Conservation (phyloP, 768 basidiomycete species). For the Phanerochaete sordida region DNA sequence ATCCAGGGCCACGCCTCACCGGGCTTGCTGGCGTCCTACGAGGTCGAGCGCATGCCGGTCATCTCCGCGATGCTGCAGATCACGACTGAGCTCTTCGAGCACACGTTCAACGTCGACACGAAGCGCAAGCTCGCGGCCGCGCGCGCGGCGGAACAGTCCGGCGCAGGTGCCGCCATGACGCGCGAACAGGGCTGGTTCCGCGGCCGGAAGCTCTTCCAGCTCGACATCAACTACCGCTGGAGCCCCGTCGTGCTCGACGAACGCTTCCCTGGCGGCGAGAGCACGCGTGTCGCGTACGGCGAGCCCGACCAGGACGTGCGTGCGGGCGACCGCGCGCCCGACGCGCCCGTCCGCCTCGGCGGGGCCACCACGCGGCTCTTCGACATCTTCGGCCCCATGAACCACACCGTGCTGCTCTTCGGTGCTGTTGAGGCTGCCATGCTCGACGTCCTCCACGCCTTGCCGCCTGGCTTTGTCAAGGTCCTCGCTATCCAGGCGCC, state of each 20-base stretch:
- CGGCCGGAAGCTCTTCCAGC: constrained; percentile 28
- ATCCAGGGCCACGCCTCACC: constrained; percentile 22
- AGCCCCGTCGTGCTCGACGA: constrained; percentile 44
- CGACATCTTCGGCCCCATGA: not conserved
- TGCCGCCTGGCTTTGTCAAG: not conserved
- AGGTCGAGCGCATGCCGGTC: constrained; percentile 28
- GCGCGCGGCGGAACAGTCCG: not conserved
- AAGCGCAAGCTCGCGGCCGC: not conserved
- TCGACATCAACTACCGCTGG: constrained; percentile 49
- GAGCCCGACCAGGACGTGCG: not conserved
- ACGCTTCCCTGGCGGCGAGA: not conserved
- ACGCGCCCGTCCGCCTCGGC: not conserved
- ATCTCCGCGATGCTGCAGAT: constrained; percentile 25
- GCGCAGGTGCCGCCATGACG: not conserved
- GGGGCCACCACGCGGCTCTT: not conserved
- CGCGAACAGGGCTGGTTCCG: not conserved
- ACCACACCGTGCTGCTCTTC: not conserved
- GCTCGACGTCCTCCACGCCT: not conserved
- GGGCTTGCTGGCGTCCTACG: constrained; percentile 25
- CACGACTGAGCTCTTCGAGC: constrained; percentile 12
- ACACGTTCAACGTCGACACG: not conserved
- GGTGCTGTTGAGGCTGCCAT: not conserved
- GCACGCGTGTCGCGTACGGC: not conserved
- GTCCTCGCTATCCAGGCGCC: not conserved
- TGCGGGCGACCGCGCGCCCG: constrained; percentile 4